Percentiles rank a stretch among this genome's conserved stretches.
phyloP scores from a whole-genome alignment of 2,329 filamentous ascomycete genomes.

The Ustulina deusta region DNA sequence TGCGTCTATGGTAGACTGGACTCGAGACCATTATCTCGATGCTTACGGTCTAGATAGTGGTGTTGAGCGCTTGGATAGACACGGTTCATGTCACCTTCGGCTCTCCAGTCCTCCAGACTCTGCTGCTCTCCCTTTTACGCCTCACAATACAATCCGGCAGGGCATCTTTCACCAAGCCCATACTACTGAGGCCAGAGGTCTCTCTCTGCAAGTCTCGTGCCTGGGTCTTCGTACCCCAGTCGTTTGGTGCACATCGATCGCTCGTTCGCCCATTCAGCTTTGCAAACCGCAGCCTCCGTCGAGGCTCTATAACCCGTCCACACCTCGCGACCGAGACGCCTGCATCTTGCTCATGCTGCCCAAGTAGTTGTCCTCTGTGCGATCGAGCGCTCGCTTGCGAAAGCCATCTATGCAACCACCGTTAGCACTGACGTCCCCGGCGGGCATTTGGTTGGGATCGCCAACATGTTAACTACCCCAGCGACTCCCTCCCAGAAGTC shows the following conservation, averaged over 20 bases:
- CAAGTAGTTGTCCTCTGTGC: slow-evolving; percentile 18
- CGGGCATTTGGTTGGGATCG: slow-evolving; percentile 50
- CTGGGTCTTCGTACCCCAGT: slow-evolving; percentile 11
- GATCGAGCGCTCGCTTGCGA: slow-evolving; percentile 25
- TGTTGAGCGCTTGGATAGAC: slow-evolving; percentile 32
- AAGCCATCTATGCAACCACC: slow-evolving; percentile 43
- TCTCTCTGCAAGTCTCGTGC: background rate
- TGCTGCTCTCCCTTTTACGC: background rate
- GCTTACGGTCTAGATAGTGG: slow-evolving; percentile 14
- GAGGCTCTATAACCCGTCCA: slow-evolving; percentile 6
- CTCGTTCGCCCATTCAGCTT: slow-evolving; percentile 7
- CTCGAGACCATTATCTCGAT: slow-evolving; percentile 6
- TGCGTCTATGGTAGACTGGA: slow-evolving; percentile 1
- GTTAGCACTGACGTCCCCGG: slow-evolving; percentile 42
- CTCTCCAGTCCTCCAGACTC: background rate
- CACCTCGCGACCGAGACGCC: slow-evolving; percentile 21
- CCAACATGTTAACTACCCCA: slow-evolving; percentile 65
- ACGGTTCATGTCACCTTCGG: slow-evolving; percentile 1
- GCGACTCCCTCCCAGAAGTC: slow-evolving; percentile 67
- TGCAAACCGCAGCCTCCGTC: slow-evolving; percentile 12
- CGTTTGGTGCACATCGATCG: slow-evolving; percentile 5
- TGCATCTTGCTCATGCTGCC: slow-evolving; percentile 28
- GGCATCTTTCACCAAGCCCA: slow-evolving; percentile 2
- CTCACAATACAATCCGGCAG: slow-evolving; percentile 3
- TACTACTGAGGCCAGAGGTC: slow-evolving; percentile 7